Evolutionary conservation across 2,329 filamentous ascomycete species (phyloP).

Genomic region (Xylariaceae sp.): DNA sequence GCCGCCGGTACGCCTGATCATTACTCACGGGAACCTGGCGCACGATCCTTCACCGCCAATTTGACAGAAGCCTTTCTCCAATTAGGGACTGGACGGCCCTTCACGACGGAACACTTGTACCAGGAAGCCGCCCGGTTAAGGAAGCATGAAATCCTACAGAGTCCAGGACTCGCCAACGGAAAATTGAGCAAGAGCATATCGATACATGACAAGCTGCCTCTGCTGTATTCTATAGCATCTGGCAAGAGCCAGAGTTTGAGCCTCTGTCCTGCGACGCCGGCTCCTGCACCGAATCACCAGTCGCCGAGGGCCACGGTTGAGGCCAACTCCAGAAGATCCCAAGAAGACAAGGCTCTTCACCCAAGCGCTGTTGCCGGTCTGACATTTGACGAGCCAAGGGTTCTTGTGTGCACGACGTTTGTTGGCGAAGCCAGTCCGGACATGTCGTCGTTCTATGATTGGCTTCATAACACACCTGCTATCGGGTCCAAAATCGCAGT

Average conservation of each 20-base stretch:
- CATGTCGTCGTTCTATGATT: slow-evolving; percentile 61
- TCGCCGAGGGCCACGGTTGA: slow-evolving; percentile 30
- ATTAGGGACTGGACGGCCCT: slow-evolving; percentile 49
- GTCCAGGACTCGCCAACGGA: slow-evolving; percentile 43
- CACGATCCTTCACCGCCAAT: slow-evolving; percentile 55
- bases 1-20: slow-evolving; percentile 55
- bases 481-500: slow-evolving; percentile 56
- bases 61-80: slow-evolving; percentile 51
- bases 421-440: slow-evolving; percentile 60
- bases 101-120: slow-evolving; percentile 51
- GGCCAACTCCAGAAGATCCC: slow-evolving; percentile 27
- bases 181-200: slow-evolving; percentile 33
- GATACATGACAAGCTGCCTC: slow-evolving; percentile 38
- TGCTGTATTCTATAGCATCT: slow-evolving; percentile 52
- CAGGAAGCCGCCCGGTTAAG: slow-evolving; percentile 48
- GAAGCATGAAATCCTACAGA: slow-evolving; percentile 42
- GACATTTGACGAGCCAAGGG: slow-evolving; percentile 56
- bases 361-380: slow-evolving; percentile 48
- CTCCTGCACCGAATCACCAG: slow-evolving; percentile 27
- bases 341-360: slow-evolving; percentile 42
- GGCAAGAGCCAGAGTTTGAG: slow-evolving; percentile 48
- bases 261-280: slow-evolving; percentile 44
- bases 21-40: slow-evolving; percentile 38
- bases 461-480: slow-evolving; percentile 56
- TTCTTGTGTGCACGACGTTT: slow-evolving; percentile 63